Evolutionary conservation across 495 filamentous ascomycete genomes (phyloP).

Genomic region (Aspergillus diversus): DNA sequence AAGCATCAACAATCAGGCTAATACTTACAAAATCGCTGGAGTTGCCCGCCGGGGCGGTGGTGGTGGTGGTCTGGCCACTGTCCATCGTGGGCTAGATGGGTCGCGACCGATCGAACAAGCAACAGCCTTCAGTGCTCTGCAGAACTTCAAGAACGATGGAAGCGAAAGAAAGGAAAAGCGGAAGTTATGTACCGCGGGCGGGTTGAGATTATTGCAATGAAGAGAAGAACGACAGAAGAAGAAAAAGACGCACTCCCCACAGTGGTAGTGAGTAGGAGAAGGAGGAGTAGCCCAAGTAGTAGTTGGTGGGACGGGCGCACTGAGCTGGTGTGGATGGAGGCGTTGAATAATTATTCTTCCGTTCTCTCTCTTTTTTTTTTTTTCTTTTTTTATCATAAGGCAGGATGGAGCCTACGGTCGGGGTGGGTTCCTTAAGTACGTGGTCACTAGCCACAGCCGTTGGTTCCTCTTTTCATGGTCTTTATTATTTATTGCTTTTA

Average conservation of each 20-base stretch:
- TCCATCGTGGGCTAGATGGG: conserved; percentile 57
- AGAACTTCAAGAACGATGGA: conserved; percentile 26
- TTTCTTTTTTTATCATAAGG: neutral
- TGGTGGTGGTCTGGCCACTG: conserved; percentile 53
- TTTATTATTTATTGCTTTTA: conserved; percentile 3
- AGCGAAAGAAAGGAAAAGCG: conserved; percentile 28
- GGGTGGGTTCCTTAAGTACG: conserved; percentile 8
- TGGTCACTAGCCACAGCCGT: conserved; percentile 26
- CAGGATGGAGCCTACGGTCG: neutral
- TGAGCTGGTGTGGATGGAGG: conserved; percentile 15
- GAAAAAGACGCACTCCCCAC: conserved; percentile 13
- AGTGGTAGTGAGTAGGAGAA: conserved; percentile 14
- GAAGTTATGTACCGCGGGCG: conserved; percentile 7
- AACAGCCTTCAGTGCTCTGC: conserved; percentile 36
- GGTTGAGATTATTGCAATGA: conserved; percentile 14
- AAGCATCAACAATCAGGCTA: conserved; percentile 14
- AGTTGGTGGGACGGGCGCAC: conserved; percentile 24
- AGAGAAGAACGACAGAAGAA: conserved; percentile 14
- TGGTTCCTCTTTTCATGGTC: conserved; percentile 8
- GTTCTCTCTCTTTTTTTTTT: neutral
- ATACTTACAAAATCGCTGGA: conserved; percentile 79
- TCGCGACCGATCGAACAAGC: conserved; percentile 53
- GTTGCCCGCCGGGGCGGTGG: conserved; percentile 62
- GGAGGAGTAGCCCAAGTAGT: conserved; percentile 18
- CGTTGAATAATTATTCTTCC: conserved; percentile 20